Percentiles rank a stretch among this genome's conserved stretches.
Evolutionary conservation across 495 filamentous ascomycete genomes (phyloP).

Genomic region (Aspergillus cristatus): DNA sequence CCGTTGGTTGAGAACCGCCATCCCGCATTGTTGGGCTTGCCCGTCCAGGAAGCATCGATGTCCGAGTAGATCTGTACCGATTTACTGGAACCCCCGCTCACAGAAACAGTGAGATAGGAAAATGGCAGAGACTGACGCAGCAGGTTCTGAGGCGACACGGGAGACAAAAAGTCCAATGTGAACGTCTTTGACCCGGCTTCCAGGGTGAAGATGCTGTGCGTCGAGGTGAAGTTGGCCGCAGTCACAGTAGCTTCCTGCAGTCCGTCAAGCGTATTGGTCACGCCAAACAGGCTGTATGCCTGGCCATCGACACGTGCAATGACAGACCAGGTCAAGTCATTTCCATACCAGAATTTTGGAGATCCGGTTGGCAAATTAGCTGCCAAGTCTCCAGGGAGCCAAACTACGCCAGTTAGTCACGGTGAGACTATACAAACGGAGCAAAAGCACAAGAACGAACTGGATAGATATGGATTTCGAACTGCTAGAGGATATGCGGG

Average conservation of each 20-base stretch:
- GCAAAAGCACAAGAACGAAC: slow-evolving; percentile 13
- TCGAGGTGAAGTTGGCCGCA: slow-evolving; percentile 29
- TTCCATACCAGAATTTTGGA: slow-evolving; percentile 39
- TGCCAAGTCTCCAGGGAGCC: slow-evolving; percentile 33
- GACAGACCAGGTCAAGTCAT: slow-evolving; percentile 31
- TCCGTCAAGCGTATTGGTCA: slow-evolving; percentile 9
- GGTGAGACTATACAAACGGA: not conserved
- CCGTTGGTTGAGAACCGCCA: slow-evolving; percentile 17
- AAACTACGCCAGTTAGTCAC: slow-evolving; percentile 20
- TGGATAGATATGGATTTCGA: slow-evolving; percentile 31
- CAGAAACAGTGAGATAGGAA: slow-evolving; percentile 62
- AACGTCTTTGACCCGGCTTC: slow-evolving; percentile 24
- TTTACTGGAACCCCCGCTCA: slow-evolving; percentile 17
- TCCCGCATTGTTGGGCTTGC: slow-evolving; percentile 19
- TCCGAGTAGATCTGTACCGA: slow-evolving; percentile 34
- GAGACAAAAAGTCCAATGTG: slow-evolving; percentile 58
- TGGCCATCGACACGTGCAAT: slow-evolving; percentile 32
- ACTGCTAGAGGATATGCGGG: slow-evolving; percentile 36
- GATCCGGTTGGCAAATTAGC: slow-evolving; percentile 20
- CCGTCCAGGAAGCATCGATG: slow-evolving; percentile 37
- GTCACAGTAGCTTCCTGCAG: slow-evolving; percentile 22
- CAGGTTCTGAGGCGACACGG: slow-evolving; percentile 70
- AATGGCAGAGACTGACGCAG: slow-evolving; percentile 71
- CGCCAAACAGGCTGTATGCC: slow-evolving; percentile 39
- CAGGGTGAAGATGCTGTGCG: slow-evolving; percentile 29